Base-by-base conservation (phyloP, 106 monocot species). In the Dendrobium nobile region DNA sequence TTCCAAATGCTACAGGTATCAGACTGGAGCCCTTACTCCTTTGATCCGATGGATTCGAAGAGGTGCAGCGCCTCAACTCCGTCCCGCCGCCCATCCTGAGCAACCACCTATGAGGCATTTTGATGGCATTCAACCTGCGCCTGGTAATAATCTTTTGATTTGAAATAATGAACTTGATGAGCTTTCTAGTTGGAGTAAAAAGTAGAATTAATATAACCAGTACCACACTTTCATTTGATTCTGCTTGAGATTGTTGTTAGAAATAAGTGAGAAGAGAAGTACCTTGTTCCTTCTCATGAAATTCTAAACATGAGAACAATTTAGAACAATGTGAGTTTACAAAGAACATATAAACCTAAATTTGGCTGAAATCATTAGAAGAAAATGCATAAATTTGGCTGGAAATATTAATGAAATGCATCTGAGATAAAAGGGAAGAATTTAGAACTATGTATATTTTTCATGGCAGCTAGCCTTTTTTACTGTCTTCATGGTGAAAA, bases 1-100 rank as follows among this genome's bases (percentile, higher is more conserved):
- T 81, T 75, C 54, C 2, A 40, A 43, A 80, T 84, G 47, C 22
- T 64, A 76, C 82, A 99, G 99, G 18, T 93, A 99, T 84, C 95
- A 99, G 81, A 99, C 99, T 77, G 99, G 95, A 81, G 90, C 82
- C 27, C 82, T 99, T 79, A 70, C 88, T 10, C 95, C 99, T 33
- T 76, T 99, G 43, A 28, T 99, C 18, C 82, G 84, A 84, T 93
- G 93, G 88, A 77, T 91, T 72, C 81, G 86, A 65, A 85, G 77
- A 78, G 88, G 84, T 37, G 86, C 68, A 61, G 85, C 79, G 42
- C 84, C 85, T 76, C 90, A 61, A 41, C 88, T 73, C 3, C 75
- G 81, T 37, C 85, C 82, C 40, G 83, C 80, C 77, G 72, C 77
- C 5, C 89, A 67, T 61, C 80, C 74, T 45, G 44, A 87, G 87